Evolutionary conservation across 108 stramenopile species (phyloP), one percentile per base, ranked within the genome.

Genomic region (Mediolabrus comicus): DNA sequence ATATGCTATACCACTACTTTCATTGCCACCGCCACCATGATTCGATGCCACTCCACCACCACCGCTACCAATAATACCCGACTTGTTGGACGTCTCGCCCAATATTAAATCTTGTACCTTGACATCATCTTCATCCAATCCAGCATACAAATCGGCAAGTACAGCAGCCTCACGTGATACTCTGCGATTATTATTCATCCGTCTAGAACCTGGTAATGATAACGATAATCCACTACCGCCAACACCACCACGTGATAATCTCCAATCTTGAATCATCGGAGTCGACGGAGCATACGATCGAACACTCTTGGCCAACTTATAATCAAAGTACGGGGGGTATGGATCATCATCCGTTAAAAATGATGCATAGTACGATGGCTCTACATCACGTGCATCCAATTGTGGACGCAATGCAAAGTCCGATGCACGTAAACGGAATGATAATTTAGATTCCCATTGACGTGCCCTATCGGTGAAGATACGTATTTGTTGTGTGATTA

Each of bases 401-500:
- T 69, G 75, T 19, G 80, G 79, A 17, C 81, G 70, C 0, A 90
- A 68, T 36, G 58, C 35, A 38, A 38, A 76, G 68, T 79, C 75
- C 3, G 41, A 33, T 0, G 58, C 60, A 10, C 80, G 64, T 11
- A 88, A 52, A 13, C 84, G 82, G 59, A 87, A 81, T 1, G 89
- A 81, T 49, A 81, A 62, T 34, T 71, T 79, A 16, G 82, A 71
- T 67, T 93, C 89, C 89, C 89, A 91, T 71, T 91, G 87, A 38
- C 86, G 74, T 2, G 92, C 69, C 51, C 92, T 81, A 53, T 84
- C 82, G 4, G 78, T 85, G 52, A 87, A 84, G 26, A 84, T 67
- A 25, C 70, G 61, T 27, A 92, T 54, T 67, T 70, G 80, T 46
- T 67, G 61, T 3, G 86, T 88, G 36, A 80, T 69, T 7, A 59